Conservation (phyloP, 495 filamentous ascomycete species). For the Parathielavia appendiculata region DNA sequence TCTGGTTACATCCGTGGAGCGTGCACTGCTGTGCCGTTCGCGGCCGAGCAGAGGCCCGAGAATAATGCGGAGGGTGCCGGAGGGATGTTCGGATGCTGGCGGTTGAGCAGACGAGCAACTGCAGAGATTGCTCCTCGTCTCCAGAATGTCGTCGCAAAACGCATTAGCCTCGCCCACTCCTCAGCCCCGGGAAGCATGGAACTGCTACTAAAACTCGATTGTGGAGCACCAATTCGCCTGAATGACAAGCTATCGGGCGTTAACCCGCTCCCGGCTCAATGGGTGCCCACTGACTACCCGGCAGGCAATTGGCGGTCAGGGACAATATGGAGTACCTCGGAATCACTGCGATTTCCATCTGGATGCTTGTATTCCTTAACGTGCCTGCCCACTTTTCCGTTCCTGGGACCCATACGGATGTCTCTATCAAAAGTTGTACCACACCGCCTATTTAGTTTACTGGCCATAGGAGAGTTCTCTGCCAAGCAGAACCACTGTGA, state of each 20-base stretch:
- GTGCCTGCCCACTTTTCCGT: too few species aligned
- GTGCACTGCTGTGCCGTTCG: slow-evolving; percentile 6
- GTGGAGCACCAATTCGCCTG: slow-evolving; percentile 16
- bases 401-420: too few species aligned
- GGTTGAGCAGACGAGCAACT: slow-evolving; percentile 16
- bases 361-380: too few species aligned
- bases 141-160: slow-evolving; percentile 21
- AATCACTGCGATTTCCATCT: too few species aligned
- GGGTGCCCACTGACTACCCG: too few species aligned
- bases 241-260: slow-evolving; percentile 7
- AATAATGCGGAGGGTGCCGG: background rate
- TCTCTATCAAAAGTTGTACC: too few species aligned
- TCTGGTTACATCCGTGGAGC: background rate
- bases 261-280: slow-evolving; percentile 7
- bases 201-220: slow-evolving; percentile 18
- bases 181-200: slow-evolving; percentile 13
- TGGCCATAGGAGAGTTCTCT: too few species aligned
- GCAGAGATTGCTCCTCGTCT: slow-evolving; percentile 24
- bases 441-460: too few species aligned
- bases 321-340: too few species aligned
- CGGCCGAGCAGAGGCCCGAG: slow-evolving; percentile 7
- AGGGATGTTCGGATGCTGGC: slow-evolving; percentile 10
- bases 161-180: slow-evolving; percentile 15
- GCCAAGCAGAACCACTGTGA: too few species aligned
- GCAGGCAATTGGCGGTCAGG: too few species aligned